These are phyloP conservation scores for Aspergillus amoenus DNA, from an alignment of 2,329 filamentous ascomycete genomes.

Conservation along the genomic window DNA sequence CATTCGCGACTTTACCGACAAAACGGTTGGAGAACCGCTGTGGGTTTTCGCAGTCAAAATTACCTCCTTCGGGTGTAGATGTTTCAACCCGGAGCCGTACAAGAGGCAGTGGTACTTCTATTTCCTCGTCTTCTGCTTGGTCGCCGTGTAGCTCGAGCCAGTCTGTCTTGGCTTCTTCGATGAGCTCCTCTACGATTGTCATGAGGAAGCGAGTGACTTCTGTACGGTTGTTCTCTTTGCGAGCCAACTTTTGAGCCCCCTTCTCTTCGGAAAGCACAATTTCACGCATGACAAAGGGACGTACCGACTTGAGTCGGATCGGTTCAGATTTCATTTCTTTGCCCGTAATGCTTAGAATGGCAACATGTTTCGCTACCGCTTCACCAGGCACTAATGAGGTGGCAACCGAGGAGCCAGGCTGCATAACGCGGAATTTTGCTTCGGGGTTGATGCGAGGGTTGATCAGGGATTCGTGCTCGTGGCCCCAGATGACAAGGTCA, in stretches of 20 bases:
- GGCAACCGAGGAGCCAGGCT: slow-evolving; percentile 92
- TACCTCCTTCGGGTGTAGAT: slow-evolving; percentile 76
- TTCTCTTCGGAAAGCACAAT: slow-evolving; percentile 74
- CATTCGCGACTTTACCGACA: slow-evolving; percentile 84
- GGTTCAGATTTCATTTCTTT: slow-evolving; percentile 77
- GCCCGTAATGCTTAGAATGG: slow-evolving; percentile 79
- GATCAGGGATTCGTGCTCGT: slow-evolving; percentile 95
- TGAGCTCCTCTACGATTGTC: slow-evolving; percentile 78
- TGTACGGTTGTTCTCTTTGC: slow-evolving; percentile 77
- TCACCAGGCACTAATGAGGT: slow-evolving; percentile 90
- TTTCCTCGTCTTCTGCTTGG: slow-evolving; percentile 55
- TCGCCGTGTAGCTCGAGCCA: slow-evolving; percentile 78
- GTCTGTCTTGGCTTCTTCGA: slow-evolving; percentile 75
- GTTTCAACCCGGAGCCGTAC: slow-evolving; percentile 91
- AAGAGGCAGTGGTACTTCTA: slow-evolving; percentile 72
- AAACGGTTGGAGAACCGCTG: slow-evolving; percentile 96
- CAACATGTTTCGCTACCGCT: slow-evolving; percentile 85
- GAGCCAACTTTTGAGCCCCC: slow-evolving; percentile 73
- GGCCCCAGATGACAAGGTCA: slow-evolving; percentile 91
- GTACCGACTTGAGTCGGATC: slow-evolving; percentile 80
- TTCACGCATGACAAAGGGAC: slow-evolving; percentile 86
- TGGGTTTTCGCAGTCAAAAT: slow-evolving; percentile 90
- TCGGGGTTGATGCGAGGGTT: slow-evolving; percentile 80
- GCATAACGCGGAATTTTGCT: slow-evolving; percentile 92
- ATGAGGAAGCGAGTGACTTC: slow-evolving; percentile 77